phyloP scores from a whole-genome alignment of 73 alveolate species.

The Paramecium octaurelia region DNA sequence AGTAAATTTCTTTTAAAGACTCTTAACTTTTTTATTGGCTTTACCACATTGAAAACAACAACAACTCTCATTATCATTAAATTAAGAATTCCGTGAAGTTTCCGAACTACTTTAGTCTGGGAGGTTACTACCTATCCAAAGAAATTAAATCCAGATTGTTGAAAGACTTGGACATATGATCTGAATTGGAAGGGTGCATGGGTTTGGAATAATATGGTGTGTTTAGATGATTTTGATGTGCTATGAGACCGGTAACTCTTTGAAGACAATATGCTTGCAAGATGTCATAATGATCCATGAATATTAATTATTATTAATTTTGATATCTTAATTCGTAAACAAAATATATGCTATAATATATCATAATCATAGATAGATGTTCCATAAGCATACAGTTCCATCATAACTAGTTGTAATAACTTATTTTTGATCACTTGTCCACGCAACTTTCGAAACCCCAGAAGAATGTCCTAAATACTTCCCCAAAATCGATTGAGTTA shows the following conservation, averaged over 20 bases:
- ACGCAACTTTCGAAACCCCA: constrained; percentile 82
- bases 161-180: not conserved
- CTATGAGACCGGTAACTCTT: not conserved
- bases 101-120: not conserved
- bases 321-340: not conserved
- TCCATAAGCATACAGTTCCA: constrained; percentile 91
- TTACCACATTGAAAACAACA: not conserved
- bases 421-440: constrained; percentile 94
- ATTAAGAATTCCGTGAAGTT: not conserved
- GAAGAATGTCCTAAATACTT: constrained; percentile 92
- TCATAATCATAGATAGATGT: constrained; percentile 74
- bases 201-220: not conserved
- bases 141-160: not conserved
- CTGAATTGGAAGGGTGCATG: not conserved
- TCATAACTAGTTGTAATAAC: constrained; percentile 86
- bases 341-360: not conserved
- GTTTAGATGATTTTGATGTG: not conserved
- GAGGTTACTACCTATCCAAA: not conserved
- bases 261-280: not conserved
- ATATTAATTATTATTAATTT: not conserved
- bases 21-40: not conserved
- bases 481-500: constrained; percentile 67
- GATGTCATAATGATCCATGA: not conserved
- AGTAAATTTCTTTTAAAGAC: not conserved
- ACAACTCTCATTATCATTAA: not conserved